Evolutionary conservation across 2,329 filamentous ascomycete genomes (phyloP).

Genomic region (Verticillium dahliae): DNA sequence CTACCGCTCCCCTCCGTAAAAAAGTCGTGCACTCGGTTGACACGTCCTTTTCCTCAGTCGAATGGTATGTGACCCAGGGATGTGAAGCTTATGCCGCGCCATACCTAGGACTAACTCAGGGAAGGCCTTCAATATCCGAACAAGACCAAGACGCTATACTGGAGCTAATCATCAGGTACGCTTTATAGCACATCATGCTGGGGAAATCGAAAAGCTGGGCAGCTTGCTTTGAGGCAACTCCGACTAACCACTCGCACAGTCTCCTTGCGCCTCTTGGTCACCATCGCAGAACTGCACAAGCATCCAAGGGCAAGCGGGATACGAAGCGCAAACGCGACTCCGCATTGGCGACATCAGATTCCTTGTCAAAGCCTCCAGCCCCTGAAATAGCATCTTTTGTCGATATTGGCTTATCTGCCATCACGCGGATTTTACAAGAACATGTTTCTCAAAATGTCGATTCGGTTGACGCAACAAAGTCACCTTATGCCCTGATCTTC

Average conservation of each 20-base stretch:
- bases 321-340: slow-evolving; percentile 44
- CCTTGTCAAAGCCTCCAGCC: slow-evolving; percentile 23
- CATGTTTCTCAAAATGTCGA: slow-evolving; percentile 18
- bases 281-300: slow-evolving; percentile 47
- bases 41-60: slow-evolving; percentile 53
- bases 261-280: slow-evolving; percentile 58
- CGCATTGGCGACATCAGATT: slow-evolving; percentile 12
- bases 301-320: slow-evolving; percentile 56
- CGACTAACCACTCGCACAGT: slow-evolving; percentile 29
- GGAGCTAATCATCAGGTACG: slow-evolving; percentile 61
- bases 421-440: slow-evolving; percentile 52
- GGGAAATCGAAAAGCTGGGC: too few relatives aligned
- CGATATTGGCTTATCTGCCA: slow-evolving; percentile 58
- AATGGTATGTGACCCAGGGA: slow-evolving; percentile 42
- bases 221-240: not conserved
- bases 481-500: slow-evolving; percentile 47
- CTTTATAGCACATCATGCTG: not conserved
- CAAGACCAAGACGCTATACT: slow-evolving; percentile 58
- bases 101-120: not conserved
- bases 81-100: not conserved
- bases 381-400: slow-evolving; percentile 52
- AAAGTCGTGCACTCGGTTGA: slow-evolving; percentile 59
- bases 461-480: not conserved
- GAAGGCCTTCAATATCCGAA: slow-evolving; percentile 53
- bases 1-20: slow-evolving; percentile 24